Evolutionary conservation across 345 rosid genomes (phyloP), one percentile per base, ranked within the genome.

Genomic region (Viola odorata): DNA sequence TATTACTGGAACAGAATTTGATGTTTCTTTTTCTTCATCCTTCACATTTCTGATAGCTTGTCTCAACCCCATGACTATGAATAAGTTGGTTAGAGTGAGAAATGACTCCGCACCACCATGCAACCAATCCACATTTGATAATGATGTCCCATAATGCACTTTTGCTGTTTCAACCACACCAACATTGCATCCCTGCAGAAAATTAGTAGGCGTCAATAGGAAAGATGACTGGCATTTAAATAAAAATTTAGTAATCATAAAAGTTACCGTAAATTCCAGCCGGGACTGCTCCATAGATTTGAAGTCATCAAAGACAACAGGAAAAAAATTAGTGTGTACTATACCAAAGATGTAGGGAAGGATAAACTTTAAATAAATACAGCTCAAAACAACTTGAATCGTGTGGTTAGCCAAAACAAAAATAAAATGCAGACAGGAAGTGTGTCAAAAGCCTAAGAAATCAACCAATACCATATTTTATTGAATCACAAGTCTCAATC

Each of bases 91-190:
- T 9, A 94, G 75, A 45, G 96, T 71, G 7, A 90, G 95, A 76
- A 90, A 91, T 7, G 91, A 88, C 65, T 94, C 96, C 48, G 91
- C 97, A 38, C 91, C 90, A 65, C 99, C 99, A 41, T 94, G 99
- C 65, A 94, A 73, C 95, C 90, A 87, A 71, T 94, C 96, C 76
- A 94, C 95, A 73, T 94, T 88, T 14, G 92, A 82, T 66, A 94
- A 81, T 53, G 97, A 89, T 65, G 91, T 87, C 54, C 95, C 96
- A 65, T 82, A 88, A 23, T 78, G 80, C 81, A 88, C 87, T 78
- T 94, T 90, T n/a, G 94, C 97, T 85, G 78, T 68, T 67, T 64
- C 71, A 70, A 69, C 38, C 64, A 55, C 15, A 66, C 1, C 36
- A 12, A 45, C 6, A 67, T 47, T 48, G 4, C 60, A 51, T 49